These are phyloP conservation scores for Prunus davidiana DNA, from an alignment of 306 rosid genomes.

Conservation along the genomic window DNA sequence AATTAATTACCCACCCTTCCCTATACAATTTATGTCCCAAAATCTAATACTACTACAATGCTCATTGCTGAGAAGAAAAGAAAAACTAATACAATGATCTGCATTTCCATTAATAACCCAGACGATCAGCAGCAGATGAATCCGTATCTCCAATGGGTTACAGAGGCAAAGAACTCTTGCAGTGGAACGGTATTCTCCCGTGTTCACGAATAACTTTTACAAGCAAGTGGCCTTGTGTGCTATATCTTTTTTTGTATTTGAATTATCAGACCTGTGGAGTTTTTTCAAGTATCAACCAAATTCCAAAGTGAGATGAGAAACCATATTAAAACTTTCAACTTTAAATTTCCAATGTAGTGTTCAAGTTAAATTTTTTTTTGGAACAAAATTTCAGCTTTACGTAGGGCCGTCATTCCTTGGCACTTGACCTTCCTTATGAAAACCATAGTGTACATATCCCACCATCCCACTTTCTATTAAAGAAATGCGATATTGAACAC, in stretches of 20 bases:
- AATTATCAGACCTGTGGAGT: constrained; percentile 51
- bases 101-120: not conserved
- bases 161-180: not conserved
- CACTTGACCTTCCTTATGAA: not conserved
- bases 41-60: not conserved
- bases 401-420: not conserved
- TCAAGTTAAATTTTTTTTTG: not conserved
- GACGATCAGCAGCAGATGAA: not conserved
- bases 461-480: not conserved
- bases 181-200: constrained; percentile 8
- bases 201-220: constrained; percentile 12
- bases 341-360: no score
- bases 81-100: not conserved
- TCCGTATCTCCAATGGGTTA: not conserved
- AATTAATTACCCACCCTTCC: not conserved
- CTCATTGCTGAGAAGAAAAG: not conserved
- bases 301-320: not conserved
- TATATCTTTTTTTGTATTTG: constrained; percentile 15
- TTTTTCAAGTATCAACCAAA: constrained; percentile 1
- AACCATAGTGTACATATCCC: not conserved
- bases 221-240: constrained; percentile 28
- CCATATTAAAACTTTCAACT: not conserved
- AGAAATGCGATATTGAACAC: not conserved
- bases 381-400: not conserved
- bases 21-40: not conserved